Evolutionary conservation across 495 filamentous ascomycete species (phyloP).

Genomic region (Talaromyces borbonicus): DNA sequence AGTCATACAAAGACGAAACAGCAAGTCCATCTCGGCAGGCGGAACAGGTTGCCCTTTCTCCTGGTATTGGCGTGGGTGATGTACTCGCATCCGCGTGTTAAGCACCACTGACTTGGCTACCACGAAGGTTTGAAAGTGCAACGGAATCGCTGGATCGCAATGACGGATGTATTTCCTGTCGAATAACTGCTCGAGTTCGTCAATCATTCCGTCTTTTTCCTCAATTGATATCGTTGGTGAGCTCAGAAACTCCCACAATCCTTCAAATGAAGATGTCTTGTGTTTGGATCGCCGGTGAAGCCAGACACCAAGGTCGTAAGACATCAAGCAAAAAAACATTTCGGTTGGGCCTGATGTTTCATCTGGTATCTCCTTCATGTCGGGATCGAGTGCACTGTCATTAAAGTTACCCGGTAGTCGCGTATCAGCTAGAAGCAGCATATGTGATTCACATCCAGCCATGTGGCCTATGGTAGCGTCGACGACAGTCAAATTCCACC

Average conservation of each 20-base stretch:
- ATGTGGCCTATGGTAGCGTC: constrained; percentile 26
- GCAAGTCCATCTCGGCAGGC: constrained; percentile 24
- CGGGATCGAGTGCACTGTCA: constrained; percentile 48
- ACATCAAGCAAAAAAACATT: constrained; percentile 57
- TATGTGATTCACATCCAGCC: constrained; percentile 19
- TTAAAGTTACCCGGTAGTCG: constrained; percentile 42
- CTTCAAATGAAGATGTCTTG: constrained; percentile 16
- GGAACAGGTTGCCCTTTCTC: constrained; percentile 18
- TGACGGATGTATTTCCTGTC: constrained; percentile 41
- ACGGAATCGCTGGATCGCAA: constrained; percentile 50
- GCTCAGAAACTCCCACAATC: constrained; percentile 22
- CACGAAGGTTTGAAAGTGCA: constrained; percentile 45
- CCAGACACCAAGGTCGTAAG: constrained; percentile 36
- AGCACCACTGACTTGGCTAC: constrained; percentile 30
- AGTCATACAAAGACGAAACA: constrained; percentile 28
- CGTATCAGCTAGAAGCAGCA: constrained; percentile 17
- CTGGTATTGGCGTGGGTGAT: constrained; percentile 34
- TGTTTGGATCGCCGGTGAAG: constrained; percentile 14
- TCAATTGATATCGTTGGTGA: constrained; percentile 26
- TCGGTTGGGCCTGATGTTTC: constrained; percentile 52
- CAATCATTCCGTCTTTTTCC: constrained; percentile 36
- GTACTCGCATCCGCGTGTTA: constrained; percentile 26
- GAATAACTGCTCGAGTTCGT: constrained; percentile 24
- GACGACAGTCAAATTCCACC: constrained; percentile 28
- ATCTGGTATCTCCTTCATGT: constrained; percentile 42